Percentiles rank a stretch among this genome's conserved stretches.
phyloP scores from a whole-genome alignment of 805 yeast species.

The Wickerhamiella shivajii region DNA sequence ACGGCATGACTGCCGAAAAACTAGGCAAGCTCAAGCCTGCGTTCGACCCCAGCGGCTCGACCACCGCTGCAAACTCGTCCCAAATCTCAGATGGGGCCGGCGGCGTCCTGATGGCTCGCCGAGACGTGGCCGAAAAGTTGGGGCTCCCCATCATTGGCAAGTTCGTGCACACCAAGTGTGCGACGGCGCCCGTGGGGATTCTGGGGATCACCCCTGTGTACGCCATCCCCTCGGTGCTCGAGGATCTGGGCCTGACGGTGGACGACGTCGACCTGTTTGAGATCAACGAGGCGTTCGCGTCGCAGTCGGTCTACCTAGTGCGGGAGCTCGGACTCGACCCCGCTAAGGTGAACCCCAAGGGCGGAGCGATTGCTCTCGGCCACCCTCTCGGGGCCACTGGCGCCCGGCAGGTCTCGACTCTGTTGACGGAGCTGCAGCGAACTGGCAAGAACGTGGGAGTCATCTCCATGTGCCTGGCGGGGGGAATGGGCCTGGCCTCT shows the following conservation, averaged over 20 bases:
- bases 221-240: conserved; percentile 77
- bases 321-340: conserved; percentile 48
- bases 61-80: conserved; percentile 94
- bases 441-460: conserved; percentile 69
- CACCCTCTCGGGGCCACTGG: conserved; percentile 90
- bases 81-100: conserved; percentile 96
- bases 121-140: conserved; percentile 66
- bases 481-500: conserved; percentile 98
- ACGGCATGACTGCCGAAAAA: conserved; percentile 65
- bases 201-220: conserved; percentile 98
- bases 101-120: conserved; percentile 68
- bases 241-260: conserved; percentile 41
- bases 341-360: conserved; percentile 71
- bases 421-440: conserved; percentile 58
- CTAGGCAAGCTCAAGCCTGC: conserved; percentile 74
- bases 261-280: conserved; percentile 67
- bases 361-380: conserved; percentile 95
- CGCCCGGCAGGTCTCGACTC: conserved; percentile 84
- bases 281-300: conserved; percentile 96
- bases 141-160: conserved; percentile 65
- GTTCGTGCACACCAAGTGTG: conserved; percentile 62
- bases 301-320: conserved; percentile 74
- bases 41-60: conserved; percentile 65
- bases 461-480: conserved; percentile 93
- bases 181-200: conserved; percentile 92